A percentile compares a stretch with the other conserved stretches of the same genome.
Conservation (phyloP, 805 yeast species). For the Ogataea parapolymorpha region DNA sequence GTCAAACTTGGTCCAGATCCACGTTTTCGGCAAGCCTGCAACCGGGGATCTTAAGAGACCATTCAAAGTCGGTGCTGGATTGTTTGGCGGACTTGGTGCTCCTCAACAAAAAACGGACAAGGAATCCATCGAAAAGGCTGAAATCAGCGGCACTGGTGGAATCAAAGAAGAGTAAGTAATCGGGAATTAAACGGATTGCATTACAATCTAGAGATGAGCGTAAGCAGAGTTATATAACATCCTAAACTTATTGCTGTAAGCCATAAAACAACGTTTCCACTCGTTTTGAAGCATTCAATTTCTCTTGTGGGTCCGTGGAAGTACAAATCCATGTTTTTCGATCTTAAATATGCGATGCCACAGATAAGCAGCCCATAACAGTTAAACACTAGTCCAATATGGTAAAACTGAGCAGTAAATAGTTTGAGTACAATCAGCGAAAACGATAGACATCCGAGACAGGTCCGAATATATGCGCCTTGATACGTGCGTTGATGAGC, state of each 20-base stretch:
- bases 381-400: conserved; percentile 65
- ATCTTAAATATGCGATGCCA: conserved; percentile 35
- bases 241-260: conserved; percentile 47
- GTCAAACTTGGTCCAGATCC: conserved; percentile 86
- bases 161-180: conserved; percentile 66
- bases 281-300: conserved; percentile 46
- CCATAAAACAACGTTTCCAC: conserved; percentile 58
- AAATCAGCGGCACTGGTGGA: conserved; percentile 83
- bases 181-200: neutral
- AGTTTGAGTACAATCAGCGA: conserved; percentile 60
- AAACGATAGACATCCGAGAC: conserved; percentile 65
- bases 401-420: conserved; percentile 60
- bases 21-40: conserved; percentile 78
- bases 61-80: conserved; percentile 74
- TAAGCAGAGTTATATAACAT: conserved; percentile 50
- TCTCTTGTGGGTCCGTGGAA: conserved; percentile 21
- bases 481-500: conserved; percentile 84
- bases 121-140: conserved; percentile 81
- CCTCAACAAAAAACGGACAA: conserved; percentile 71
- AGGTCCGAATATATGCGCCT: conserved; percentile 76
- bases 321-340: conserved; percentile 32
- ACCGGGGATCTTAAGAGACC: conserved; percentile 94
- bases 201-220: conserved; percentile 45
- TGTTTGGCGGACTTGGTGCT: conserved; percentile 55
- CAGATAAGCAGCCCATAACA: conserved; percentile 51